Conservation (phyloP, 2,329 filamentous ascomycete species). For the Beauveria medogensis region DNA sequence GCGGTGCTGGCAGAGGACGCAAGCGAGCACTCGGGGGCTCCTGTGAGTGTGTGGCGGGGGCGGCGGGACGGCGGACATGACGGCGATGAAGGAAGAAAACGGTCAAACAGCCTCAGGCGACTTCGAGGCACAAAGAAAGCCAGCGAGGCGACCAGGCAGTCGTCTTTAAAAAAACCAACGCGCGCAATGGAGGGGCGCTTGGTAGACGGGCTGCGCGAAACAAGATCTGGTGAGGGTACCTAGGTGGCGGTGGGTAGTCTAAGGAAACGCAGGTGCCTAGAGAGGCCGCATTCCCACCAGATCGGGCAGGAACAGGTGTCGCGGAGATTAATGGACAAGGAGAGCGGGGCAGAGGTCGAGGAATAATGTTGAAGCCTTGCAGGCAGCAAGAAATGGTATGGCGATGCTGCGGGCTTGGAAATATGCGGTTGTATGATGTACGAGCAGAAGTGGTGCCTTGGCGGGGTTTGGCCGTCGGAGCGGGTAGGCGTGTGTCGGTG, state of each 20-base stretch:
- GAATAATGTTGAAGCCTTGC: conserved; percentile 7
- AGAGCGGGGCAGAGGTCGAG: background rate
- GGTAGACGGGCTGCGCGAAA: background rate
- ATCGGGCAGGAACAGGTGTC: background rate
- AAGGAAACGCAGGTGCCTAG: background rate
- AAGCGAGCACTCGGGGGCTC: conserved; percentile 41
- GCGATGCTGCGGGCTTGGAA: background rate
- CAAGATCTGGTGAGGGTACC: background rate
- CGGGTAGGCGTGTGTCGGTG: background rate
- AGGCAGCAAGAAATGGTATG: conserved; percentile 2
- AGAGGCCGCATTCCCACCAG: conserved; percentile 4
- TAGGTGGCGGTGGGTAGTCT: background rate
- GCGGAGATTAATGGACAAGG: conserved; percentile 7
- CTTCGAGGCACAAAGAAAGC: background rate
- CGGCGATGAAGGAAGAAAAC: background rate
- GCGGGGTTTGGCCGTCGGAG: conserved; percentile 6
- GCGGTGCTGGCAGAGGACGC: conserved; percentile 51
- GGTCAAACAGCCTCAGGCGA: background rate
- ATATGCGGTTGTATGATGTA: background rate
- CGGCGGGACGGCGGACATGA: conserved; percentile 6
- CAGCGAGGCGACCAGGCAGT: background rate
- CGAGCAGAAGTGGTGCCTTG: background rate
- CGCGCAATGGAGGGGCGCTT: conserved; percentile 3
- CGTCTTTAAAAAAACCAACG: background rate
- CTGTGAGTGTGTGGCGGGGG: conserved; percentile 22